Conservation (phyloP, 495 filamentous ascomycete genomes). For the Cairneyella variabilis region DNA sequence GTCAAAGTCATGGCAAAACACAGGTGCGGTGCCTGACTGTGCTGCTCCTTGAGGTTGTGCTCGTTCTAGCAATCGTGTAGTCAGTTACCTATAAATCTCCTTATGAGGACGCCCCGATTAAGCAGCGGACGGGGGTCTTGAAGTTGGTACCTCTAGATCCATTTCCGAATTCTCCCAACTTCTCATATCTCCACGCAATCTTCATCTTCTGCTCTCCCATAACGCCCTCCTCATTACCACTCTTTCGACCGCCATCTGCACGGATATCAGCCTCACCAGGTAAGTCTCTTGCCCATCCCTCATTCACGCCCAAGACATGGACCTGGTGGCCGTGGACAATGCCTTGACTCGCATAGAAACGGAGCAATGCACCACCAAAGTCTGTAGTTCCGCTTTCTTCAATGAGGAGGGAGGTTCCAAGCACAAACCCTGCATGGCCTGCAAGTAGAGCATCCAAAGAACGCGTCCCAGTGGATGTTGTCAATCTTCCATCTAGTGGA, state of each 20-base stretch:
- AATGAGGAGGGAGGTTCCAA: conserved; percentile 78
- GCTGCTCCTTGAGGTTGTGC: conserved; percentile 12
- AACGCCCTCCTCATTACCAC: conserved; percentile 24
- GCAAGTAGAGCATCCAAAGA: conserved; percentile 83
- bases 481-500: conserved; percentile 79
- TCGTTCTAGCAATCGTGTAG: conserved; percentile 6
- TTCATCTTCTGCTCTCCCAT: conserved; percentile 64
- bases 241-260: no score
- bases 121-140: conserved; percentile 2
- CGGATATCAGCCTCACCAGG: conserved; percentile 57
- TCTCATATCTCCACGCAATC: conserved; percentile 97
- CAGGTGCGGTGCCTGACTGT: neutral
- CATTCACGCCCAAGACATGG: conserved; percentile 75
- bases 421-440: conserved; percentile 80
- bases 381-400: conserved; percentile 94
- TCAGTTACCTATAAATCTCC: neutral
- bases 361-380: conserved; percentile 77
- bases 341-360: conserved; percentile 91
- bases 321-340: conserved; percentile 87
- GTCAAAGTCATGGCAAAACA: conserved; percentile 88
- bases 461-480: conserved; percentile 84
- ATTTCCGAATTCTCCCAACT: conserved; percentile 55
- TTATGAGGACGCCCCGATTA: neutral
- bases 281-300: conserved; percentile 77
- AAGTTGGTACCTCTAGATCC: conserved; percentile 24